These are phyloP conservation scores for Cucurbitaria berberidis DNA, from an alignment of 2,329 filamentous ascomycete species.

Conservation along the genomic window DNA sequence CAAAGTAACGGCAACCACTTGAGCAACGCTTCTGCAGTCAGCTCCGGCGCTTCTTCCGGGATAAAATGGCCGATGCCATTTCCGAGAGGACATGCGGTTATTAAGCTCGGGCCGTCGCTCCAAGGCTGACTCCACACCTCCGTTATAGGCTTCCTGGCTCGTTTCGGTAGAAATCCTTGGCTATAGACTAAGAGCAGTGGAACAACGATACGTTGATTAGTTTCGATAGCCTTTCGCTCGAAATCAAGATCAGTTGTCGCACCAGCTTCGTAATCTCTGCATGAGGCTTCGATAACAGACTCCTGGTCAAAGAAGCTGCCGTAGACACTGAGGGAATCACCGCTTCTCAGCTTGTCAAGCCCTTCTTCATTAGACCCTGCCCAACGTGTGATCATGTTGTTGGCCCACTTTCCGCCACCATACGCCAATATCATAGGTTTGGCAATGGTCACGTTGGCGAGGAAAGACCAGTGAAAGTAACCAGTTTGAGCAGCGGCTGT, in stretches of 20 bases:
- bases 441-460: conserved; percentile 58
- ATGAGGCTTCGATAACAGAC: conserved; percentile 55
- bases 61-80: conserved; percentile 61
- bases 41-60: conserved; percentile 57
- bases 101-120: conserved; percentile 47
- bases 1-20: conserved; percentile 20
- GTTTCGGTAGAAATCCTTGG: conserved; percentile 27
- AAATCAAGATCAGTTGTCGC: conserved; percentile 59
- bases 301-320: conserved; percentile 48
- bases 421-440: conserved; percentile 55
- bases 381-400: conserved; percentile 44
- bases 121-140: conserved; percentile 58
- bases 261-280: conserved; percentile 61
- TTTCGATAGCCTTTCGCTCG: conserved; percentile 52
- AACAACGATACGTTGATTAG: conserved; percentile 51
- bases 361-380: conserved; percentile 17
- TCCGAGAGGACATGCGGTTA: conserved; percentile 56
- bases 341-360: neutral
- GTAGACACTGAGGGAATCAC: conserved; percentile 50
- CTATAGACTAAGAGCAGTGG: conserved; percentile 60
- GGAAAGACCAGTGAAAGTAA: conserved; percentile 64
- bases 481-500: conserved; percentile 46
- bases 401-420: conserved; percentile 48
- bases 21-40: conserved; percentile 49
- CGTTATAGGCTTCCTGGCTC: neutral